Evolutionary conservation across 129 eudicot genomes (phyloP).

Genomic region (Arctium lappa): DNA sequence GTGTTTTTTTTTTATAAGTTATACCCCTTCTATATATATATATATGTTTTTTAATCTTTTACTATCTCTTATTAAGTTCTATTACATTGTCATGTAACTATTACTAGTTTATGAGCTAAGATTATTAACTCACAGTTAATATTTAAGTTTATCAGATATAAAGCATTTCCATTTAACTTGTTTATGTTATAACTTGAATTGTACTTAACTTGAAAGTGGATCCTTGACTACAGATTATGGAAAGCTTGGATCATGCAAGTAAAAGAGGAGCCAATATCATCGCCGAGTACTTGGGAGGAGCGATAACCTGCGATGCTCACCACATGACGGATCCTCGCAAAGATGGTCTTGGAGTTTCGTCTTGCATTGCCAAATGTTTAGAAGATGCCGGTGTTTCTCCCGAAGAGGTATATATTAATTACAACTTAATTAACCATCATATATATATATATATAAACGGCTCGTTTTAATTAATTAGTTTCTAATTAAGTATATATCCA

Average conservation of each 20-base stretch:
- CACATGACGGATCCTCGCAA: slow-evolving; percentile 87
- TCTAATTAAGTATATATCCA: neutral
- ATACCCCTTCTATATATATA: neutral
- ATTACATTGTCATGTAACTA: neutral
- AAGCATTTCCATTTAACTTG: neutral
- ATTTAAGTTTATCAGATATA: no score
- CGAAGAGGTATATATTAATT: slow-evolving; percentile 45
- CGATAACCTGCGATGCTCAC: slow-evolving; percentile 80
- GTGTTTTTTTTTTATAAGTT: neutral
- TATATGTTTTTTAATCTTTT: neutral
- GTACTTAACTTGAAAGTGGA: neutral
- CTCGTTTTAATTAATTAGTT: neutral
- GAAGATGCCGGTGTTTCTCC: slow-evolving; percentile 73
- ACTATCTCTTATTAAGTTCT: neutral
- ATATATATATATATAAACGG: no score
- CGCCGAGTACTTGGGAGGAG: slow-evolving; percentile 84
- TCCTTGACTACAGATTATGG: slow-evolving; percentile 51
- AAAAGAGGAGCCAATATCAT: slow-evolving; percentile 70
- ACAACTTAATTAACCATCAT: no score
- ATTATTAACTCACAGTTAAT: no score
- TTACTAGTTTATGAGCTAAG: neutral
- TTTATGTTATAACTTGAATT: neutral
- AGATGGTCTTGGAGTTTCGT: slow-evolving; percentile 82
- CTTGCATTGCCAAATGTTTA: slow-evolving; percentile 70
- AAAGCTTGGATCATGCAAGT: slow-evolving; percentile 76